Evolutionary conservation across 164 flowering plant species (phyloP).

Genomic region (Saururus chinensis): DNA sequence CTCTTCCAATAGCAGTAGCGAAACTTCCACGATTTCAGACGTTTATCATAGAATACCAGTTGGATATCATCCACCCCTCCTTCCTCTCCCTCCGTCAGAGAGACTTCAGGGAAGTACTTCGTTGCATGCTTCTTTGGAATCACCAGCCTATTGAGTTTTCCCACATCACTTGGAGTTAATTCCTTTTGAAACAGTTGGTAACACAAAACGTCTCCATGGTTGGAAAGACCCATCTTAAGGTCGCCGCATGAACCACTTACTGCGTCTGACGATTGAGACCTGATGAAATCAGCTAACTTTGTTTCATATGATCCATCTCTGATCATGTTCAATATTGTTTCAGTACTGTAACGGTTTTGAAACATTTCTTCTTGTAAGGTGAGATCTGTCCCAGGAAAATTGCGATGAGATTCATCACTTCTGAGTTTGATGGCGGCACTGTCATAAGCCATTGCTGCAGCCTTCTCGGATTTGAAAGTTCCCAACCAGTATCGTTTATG

Average conservation of each 20-base stretch:
- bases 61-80: slow-evolving; percentile 20
- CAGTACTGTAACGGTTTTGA: slow-evolving; percentile 23
- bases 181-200: slow-evolving; percentile 70
- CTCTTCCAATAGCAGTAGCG: slow-evolving; percentile 84
- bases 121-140: slow-evolving; percentile 70
- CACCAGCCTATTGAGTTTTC: slow-evolving; percentile 78
- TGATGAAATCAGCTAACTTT: slow-evolving; percentile 26
- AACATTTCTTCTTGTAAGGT: slow-evolving; percentile 31
- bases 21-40: slow-evolving; percentile 50
- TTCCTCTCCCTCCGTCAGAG: slow-evolving; percentile 11
- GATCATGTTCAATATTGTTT: slow-evolving; percentile 41
- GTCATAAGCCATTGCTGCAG: slow-evolving; percentile 64
- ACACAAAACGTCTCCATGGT: slow-evolving; percentile 12
- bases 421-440: slow-evolving; percentile 47
- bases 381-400: slow-evolving; percentile 33
- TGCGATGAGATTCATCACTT: slow-evolving; percentile 31
- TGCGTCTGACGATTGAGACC: slow-evolving; percentile 2
- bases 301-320: slow-evolving; percentile 45
- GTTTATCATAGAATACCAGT: slow-evolving; percentile 34
- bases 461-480: slow-evolving; percentile 47
- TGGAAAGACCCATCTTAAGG: neutral
- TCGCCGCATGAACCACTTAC: slow-evolving; percentile 2
- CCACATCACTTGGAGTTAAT: slow-evolving; percentile 84
- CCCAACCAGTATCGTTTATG: slow-evolving; percentile 64
- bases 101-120: slow-evolving; percentile 35